Conservation (phyloP, 2,329 filamentous ascomycete genomes). For the Pseudogymnoascus sp. region DNA sequence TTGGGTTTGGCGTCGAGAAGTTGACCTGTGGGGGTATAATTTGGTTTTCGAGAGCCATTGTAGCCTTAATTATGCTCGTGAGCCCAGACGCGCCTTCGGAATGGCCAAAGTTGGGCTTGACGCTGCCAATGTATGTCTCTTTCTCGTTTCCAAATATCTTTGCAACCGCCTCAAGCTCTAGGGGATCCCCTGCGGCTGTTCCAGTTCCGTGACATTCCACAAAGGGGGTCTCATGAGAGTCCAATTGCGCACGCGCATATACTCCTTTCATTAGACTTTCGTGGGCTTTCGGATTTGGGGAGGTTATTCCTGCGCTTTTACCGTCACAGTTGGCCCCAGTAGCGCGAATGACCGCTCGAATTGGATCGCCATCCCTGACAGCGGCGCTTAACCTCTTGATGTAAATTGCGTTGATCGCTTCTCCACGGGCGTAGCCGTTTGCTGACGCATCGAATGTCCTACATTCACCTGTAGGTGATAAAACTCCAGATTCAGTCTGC, state of each 20-base stretch:
- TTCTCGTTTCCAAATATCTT: constrained; percentile 15
- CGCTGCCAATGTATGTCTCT: constrained; percentile 12
- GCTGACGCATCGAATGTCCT: constrained; percentile 32
- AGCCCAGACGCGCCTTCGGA: constrained; percentile 19
- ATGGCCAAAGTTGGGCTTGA: constrained; percentile 21
- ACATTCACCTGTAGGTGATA: constrained; percentile 25
- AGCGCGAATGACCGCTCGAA: constrained; percentile 35
- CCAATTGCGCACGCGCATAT: constrained; percentile 21
- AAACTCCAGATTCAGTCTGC: constrained; percentile 23
- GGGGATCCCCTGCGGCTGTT: constrained; percentile 13
- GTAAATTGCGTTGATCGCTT: constrained; percentile 34
- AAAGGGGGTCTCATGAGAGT: constrained; percentile 11
- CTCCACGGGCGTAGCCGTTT: constrained; percentile 39
- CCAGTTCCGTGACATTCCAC: constrained; percentile 12
- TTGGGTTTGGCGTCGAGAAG: constrained; percentile 24
- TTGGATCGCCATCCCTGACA: constrained; percentile 33
- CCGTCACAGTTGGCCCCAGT: constrained; percentile 38
- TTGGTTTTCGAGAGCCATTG: constrained; percentile 24
- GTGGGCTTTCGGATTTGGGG: constrained; percentile 32
- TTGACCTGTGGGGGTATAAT: constrained; percentile 25
- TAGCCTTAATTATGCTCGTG: constrained; percentile 18
- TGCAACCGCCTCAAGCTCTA: constrained; percentile 12
- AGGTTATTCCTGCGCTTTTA: constrained; percentile 34
- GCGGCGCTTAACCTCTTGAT: constrained; percentile 36
- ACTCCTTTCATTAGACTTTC: constrained; percentile 26